phyloP scores from a whole-genome alignment of 1,284 basidiomycete genomes.

The Cutaneotrichosporon cutaneum region DNA sequence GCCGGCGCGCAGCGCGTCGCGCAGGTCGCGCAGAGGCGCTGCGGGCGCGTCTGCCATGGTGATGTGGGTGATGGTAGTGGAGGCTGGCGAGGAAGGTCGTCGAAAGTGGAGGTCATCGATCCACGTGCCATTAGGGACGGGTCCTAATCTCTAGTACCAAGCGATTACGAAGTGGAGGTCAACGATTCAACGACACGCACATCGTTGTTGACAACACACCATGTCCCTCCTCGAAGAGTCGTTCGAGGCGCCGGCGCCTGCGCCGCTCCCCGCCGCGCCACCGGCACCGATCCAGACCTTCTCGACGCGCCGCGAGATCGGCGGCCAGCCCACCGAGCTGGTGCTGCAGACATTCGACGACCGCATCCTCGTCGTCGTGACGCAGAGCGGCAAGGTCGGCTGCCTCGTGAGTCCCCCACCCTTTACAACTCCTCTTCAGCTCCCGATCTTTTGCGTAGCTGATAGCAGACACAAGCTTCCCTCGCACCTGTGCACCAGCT shows the following conservation, averaged over 20 bases:
- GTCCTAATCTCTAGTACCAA: neutral
- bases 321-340: slow-evolving; percentile 67
- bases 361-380: slow-evolving; percentile 73
- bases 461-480: slow-evolving; percentile 71
- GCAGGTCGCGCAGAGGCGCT: slow-evolving; percentile 28
- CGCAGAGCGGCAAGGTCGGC: slow-evolving; percentile 81
- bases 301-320: slow-evolving; percentile 57
- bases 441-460: neutral
- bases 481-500: slow-evolving; percentile 67
- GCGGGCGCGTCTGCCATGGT: slow-evolving; percentile 17
- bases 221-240: slow-evolving; percentile 43
- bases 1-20: slow-evolving; percentile 35
- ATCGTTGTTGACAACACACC: neutral
- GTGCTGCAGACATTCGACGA: slow-evolving; percentile 75
- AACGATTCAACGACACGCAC: neutral
- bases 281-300: slow-evolving; percentile 39
- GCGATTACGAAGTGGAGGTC: neutral
- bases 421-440: too few relatives aligned
- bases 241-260: slow-evolving; percentile 14
- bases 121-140: neutral
- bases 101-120: slow-evolving; percentile 6
- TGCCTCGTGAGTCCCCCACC: slow-evolving; percentile 65
- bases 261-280: slow-evolving; percentile 4
- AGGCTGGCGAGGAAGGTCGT: neutral
- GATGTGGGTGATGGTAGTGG: neutral